These are phyloP conservation scores for Yamadazyma laniorum DNA, from an alignment of 805 yeast genomes.

Conservation along the genomic window DNA sequence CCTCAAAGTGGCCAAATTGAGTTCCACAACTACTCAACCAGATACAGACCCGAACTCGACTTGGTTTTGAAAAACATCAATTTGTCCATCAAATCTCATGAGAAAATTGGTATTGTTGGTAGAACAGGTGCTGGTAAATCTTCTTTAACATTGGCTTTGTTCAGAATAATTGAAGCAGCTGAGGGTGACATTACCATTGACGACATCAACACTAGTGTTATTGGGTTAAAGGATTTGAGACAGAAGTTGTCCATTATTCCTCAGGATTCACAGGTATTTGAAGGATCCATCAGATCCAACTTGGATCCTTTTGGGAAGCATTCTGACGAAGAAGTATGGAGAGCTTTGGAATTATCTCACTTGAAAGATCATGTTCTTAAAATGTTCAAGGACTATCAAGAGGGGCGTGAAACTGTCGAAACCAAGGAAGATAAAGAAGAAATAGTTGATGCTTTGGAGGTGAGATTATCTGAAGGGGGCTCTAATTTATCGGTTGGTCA, in stretches of 20 bases:
- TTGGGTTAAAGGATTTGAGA: conserved; percentile 45
- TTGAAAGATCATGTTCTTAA: conserved; percentile 40
- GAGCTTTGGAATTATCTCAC: conserved; percentile 42
- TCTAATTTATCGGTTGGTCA: conserved; percentile 52
- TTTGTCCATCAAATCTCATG: conserved; percentile 35
- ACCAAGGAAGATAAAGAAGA: conserved; percentile 17
- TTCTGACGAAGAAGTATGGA: conserved; percentile 40
- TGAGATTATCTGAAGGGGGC: conserved; percentile 43
- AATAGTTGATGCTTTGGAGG: conserved; percentile 30
- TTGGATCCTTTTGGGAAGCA: conserved; percentile 39
- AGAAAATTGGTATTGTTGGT: conserved; percentile 46
- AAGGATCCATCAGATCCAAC: conserved; percentile 41
- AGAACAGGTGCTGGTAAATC: conserved; percentile 49
- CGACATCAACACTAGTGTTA: conserved; percentile 27
- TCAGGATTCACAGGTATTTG: conserved; percentile 46
- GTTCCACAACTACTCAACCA: conserved; percentile 39
- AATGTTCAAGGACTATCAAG: conserved; percentile 33
- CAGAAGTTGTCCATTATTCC: conserved; percentile 43
- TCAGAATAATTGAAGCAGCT: conserved; percentile 42
- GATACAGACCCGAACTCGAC: conserved; percentile 45
- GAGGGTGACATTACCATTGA: conserved; percentile 39
- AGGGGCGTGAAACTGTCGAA: conserved; percentile 22
- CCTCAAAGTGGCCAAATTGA: conserved; percentile 37
- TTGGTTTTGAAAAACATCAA: conserved; percentile 40
- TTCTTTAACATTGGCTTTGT: conserved; percentile 42